Evolutionary conservation across 2,329 filamentous ascomycete species (phyloP), one percentile per base, ranked within the genome.

Genomic region (Hymenoscyphus linearis): DNA sequence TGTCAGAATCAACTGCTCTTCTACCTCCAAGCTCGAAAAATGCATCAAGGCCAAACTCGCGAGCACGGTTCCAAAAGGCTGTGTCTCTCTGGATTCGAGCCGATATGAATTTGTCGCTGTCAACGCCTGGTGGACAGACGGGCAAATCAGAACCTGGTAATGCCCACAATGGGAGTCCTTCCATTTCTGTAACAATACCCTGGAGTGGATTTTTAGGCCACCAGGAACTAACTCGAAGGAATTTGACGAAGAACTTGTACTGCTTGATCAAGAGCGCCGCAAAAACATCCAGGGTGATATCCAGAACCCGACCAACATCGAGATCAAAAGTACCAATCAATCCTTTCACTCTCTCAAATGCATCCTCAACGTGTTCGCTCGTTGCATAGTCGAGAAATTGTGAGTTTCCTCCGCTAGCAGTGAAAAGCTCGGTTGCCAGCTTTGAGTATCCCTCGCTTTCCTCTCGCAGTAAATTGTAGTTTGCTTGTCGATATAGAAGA

Each of bases 391-490:
- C 86, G 16, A 52, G n/a, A 5, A 26, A 13, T 14, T 25, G 16
- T 14, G 35, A 36, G 85, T 59, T 85, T 68, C 87, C 87, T 68
- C 87, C 87, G 69, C 89, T 91, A 0, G 90, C 96, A 7, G 91
- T 93, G 75, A 97, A 99, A 35, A 98, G 86, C 74, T 99, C 95
- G 0, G 93, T 97, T 63, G 96, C 86, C 54, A 99, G 84, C 74
- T 99, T 99, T 0, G 95, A 93, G 73, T 96, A 99, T 47, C 96
- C 95, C 76, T 99, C 95, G 0, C 91, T 91, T 75, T 99, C 95
- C 77, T 99, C 95, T 52, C 95, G 87, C 22, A 99, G 79, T 7
- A 99, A 79, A 70, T 99, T 99, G 79, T 96, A 98, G 74, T 96
- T 98, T 14, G 93, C 91, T 75, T 98, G 95, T 63, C 93, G 88